phyloP scores from a whole-genome alignment of 2,329 filamentous ascomycete species.

The Botrytis squamosa region DNA sequence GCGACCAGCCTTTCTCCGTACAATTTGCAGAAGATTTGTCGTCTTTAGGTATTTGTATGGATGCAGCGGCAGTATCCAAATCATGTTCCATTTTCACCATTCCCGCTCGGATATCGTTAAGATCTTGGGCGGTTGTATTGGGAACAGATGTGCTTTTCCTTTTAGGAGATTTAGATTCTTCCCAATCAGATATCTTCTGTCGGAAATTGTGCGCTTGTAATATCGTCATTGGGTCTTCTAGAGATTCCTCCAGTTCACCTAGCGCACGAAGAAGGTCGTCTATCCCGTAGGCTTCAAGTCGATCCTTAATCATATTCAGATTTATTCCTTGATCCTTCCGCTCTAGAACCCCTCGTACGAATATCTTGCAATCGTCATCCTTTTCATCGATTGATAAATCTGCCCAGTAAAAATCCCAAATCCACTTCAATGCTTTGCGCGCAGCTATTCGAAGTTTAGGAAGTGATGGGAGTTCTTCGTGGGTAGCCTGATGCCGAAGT shows the following conservation, averaged over 20 bases:
- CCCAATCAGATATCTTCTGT: conserved; percentile 41
- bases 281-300: conserved; percentile 24
- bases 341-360: conserved; percentile 27
- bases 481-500: conserved; percentile 83
- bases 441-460: conserved; percentile 69
- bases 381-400: conserved; percentile 40
- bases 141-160: background rate
- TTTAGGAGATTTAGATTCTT: conserved; percentile 2
- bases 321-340: conserved; percentile 31
- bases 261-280: conserved; percentile 32
- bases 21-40: background rate
- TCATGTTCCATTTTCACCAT: conserved; percentile 29
- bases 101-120: conserved; percentile 30
- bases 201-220: conserved; percentile 43
- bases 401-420: conserved; percentile 87
- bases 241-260: conserved; percentile 27
- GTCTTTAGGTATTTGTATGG: background rate
- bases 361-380: conserved; percentile 29
- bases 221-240: conserved; percentile 27
- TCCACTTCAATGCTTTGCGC: conserved; percentile 72
- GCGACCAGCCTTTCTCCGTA: conserved; percentile 18
- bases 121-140: background rate
- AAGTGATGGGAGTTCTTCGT: conserved; percentile 80
- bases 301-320: conserved; percentile 25
- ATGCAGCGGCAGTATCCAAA: conserved; percentile 14